Conservation (phyloP, 176 grass and related monocot species). For the Puccinellia tenuiflora region DNA sequence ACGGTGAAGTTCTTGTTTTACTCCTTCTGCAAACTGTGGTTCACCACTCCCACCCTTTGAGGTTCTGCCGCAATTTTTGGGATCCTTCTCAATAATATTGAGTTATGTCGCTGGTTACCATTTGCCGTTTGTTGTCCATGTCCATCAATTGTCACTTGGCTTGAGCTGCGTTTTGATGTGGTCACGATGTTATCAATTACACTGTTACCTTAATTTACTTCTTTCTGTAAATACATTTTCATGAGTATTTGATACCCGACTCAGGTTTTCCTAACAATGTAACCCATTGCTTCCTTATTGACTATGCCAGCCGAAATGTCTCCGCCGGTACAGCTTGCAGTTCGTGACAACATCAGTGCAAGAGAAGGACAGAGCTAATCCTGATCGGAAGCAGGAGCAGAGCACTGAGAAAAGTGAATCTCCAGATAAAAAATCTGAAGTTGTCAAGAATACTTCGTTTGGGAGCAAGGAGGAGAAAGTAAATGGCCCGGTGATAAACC, state of each 20-base stretch:
- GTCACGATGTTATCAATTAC: background rate
- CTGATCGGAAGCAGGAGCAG: slow-evolving; percentile 26
- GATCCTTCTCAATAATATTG: background rate
- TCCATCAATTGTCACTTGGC: no score
- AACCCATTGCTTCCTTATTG: slow-evolving; percentile 3
- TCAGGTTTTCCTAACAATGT: background rate
- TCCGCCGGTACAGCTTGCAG: slow-evolving; percentile 42
- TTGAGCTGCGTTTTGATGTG: no score
- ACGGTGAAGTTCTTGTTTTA: background rate
- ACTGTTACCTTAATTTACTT: background rate
- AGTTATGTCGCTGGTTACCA: background rate
- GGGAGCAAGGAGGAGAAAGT: slow-evolving; percentile 15
- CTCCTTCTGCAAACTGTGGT: background rate
- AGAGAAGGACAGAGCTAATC: slow-evolving; percentile 31
- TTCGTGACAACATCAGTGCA: slow-evolving; percentile 80
- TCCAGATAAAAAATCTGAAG: slow-evolving; percentile 20
- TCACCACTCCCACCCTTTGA: background rate
- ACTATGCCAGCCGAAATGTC: slow-evolving; percentile 52
- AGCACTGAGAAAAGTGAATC: slow-evolving; percentile 1
- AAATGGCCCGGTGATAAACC: slow-evolving; percentile 34
- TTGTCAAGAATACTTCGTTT: background rate
- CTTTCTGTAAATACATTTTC: background rate
- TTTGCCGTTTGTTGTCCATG: background rate
- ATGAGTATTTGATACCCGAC: background rate
- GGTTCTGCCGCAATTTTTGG: background rate